These are phyloP conservation scores for Pharnaceum exiguum DNA, from an alignment of 148 eudicot species.

Conservation along the genomic window DNA sequence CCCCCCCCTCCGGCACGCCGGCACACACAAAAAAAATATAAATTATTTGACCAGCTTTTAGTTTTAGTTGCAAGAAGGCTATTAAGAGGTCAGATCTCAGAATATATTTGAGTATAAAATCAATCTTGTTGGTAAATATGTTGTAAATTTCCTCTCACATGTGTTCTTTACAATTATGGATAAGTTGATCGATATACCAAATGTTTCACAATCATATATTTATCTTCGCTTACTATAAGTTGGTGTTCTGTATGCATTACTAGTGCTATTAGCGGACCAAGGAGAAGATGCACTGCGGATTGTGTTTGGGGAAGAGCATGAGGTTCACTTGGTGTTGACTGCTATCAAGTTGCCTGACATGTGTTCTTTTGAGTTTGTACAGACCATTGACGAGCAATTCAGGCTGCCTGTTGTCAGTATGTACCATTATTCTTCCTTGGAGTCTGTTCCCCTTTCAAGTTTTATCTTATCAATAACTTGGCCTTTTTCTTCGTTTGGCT, in stretches of 20 bases:
- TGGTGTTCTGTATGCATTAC: conserved; percentile 3
- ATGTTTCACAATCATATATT: too few species aligned
- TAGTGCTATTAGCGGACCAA: conserved; percentile 3
- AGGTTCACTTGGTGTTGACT: conserved; percentile 6
- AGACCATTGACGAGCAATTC: not conserved
- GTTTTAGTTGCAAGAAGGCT: too few species aligned
- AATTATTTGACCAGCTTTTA: too few species aligned
- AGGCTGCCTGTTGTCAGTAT: conserved; percentile 11
- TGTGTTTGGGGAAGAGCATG: not conserved
- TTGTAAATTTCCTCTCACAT: too few species aligned
- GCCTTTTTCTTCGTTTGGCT: not conserved
- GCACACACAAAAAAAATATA: too few species aligned
- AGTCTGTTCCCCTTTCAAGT: not conserved
- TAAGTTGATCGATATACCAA: too few species aligned
- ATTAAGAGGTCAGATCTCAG: too few species aligned
- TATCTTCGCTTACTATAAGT: too few species aligned
- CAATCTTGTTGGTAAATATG: too few species aligned
- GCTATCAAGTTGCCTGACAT: conserved; percentile 10
- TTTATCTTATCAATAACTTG: not conserved
- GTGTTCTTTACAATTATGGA: too few species aligned
- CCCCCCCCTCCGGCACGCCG: too few species aligned
- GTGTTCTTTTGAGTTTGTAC: not conserved
- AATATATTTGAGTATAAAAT: too few species aligned
- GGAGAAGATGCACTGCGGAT: conserved; percentile 8
- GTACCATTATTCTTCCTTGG: not conserved